Evolutionary conservation across 2,329 filamentous ascomycete genomes (phyloP).

Genomic region (Ilyonectria robusta): DNA sequence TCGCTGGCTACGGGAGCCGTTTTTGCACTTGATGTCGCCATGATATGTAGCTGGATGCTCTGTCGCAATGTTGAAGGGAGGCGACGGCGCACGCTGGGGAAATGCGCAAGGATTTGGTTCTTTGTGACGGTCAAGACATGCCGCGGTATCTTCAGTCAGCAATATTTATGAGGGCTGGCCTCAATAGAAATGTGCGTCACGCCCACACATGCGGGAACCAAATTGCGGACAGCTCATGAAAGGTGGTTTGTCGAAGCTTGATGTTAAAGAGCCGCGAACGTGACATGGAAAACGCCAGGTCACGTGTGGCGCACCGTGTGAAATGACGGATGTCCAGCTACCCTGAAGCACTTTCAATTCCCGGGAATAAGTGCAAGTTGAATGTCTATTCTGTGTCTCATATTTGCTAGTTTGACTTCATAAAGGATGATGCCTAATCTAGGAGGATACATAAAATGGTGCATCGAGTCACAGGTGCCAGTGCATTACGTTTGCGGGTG

Average conservation of each 20-base stretch:
- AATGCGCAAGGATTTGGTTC: conserved; percentile 29
- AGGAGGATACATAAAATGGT: no score
- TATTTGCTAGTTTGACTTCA: background rate
- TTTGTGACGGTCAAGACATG: conserved; percentile 30
- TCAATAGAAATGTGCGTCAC: background rate
- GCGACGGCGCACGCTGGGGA: conserved; percentile 15
- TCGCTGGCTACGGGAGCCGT: conserved; percentile 41
- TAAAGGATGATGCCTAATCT: no score
- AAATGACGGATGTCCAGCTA: conserved; percentile 11
- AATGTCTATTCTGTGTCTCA: background rate
- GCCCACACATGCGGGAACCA: background rate
- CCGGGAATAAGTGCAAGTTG: background rate
- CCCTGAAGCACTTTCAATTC: conserved; percentile 23
- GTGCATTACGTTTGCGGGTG: no score
- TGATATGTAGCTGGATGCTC: conserved; percentile 29
- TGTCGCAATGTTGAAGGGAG: conserved; percentile 27
- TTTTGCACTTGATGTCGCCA: conserved; percentile 47
- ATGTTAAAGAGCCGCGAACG: conserved; percentile 26
- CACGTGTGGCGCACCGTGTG: conserved; percentile 37
- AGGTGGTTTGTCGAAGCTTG: conserved; percentile 27
- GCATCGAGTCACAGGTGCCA: no score
- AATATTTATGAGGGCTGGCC: background rate
- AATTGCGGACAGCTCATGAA: conserved; percentile 1
- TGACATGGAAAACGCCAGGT: conserved; percentile 45
- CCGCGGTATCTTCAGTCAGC: conserved; percentile 17